A percentile compares a stretch with the other conserved stretches of the same genome.
Evolutionary conservation across 495 filamentous ascomycete species (phyloP).

Genomic region (Neurospora tetrasperma): DNA sequence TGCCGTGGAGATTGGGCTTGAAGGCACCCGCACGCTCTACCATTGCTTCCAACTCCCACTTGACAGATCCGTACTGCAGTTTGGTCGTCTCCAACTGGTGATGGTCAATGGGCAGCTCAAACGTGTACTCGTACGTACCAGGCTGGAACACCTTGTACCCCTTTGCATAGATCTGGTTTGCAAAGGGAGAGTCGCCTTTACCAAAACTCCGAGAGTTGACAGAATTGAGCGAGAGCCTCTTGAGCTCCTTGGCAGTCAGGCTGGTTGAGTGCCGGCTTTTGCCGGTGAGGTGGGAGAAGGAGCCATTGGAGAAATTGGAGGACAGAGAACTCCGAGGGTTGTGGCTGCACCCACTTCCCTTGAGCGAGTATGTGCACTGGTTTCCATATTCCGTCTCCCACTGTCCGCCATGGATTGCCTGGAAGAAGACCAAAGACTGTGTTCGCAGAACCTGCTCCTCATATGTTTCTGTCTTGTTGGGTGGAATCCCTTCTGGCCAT

Average conservation of each 20-base stretch:
- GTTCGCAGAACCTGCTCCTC: conserved; percentile 71
- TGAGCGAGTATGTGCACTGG: conserved; percentile 38
- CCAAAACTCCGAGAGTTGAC: conserved; percentile 80
- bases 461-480: conserved; percentile 69
- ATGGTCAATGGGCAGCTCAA: conserved; percentile 89
- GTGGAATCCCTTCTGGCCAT: conserved; percentile 97
- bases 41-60: conserved; percentile 78
- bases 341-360: conserved; percentile 6
- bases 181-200: conserved; percentile 58
- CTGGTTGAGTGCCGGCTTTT: conserved; percentile 20
- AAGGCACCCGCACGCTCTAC: conserved; percentile 90
- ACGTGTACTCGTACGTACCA: conserved; percentile 88
- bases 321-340: conserved; percentile 30
- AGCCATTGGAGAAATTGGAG: conserved; percentile 27
- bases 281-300: conserved; percentile 14
- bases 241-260: conserved; percentile 39
- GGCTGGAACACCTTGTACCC: conserved; percentile 85
- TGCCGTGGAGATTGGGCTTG: conserved; percentile 77
- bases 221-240: conserved; percentile 65
- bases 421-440: conserved; percentile 75
- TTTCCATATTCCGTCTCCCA: conserved; percentile 53
- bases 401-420: conserved; percentile 48
- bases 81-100: conserved; percentile 86
- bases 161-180: conserved; percentile 61
- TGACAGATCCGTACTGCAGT: conserved; percentile 78